Evolutionary conservation across 352 stramenopile genomes (phyloP).

Genomic region (Peronospora tabacina): DNA sequence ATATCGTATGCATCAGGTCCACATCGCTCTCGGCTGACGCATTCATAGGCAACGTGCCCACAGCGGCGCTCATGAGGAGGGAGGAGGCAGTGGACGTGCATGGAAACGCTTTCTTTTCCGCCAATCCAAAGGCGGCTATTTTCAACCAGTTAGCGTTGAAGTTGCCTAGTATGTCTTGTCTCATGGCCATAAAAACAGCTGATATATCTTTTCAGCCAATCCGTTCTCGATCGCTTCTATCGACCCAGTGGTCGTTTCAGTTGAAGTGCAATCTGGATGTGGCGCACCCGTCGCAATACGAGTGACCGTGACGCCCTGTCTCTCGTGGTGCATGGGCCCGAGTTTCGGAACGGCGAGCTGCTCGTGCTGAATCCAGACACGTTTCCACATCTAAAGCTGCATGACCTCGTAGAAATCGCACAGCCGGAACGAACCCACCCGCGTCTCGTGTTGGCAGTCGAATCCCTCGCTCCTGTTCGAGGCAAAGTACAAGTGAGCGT

Average conservation of each 20-base stretch:
- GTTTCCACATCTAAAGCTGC: constrained; percentile 51
- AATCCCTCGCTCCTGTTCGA: constrained; percentile 50
- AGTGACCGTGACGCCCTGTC: constrained; percentile 39
- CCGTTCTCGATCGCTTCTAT: not conserved
- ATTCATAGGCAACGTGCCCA: constrained; percentile 10
- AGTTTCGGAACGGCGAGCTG: constrained; percentile 59
- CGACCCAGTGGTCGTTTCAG: not conserved
- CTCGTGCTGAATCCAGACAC: constrained; percentile 70
- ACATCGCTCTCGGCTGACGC: constrained; percentile 49
- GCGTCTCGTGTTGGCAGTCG: constrained; percentile 56
- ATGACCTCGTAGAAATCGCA: constrained; percentile 54
- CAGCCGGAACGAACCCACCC: constrained; percentile 52
- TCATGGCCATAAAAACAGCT: too few species aligned
- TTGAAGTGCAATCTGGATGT: constrained; percentile 16
- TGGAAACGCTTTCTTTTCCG: not conserved
- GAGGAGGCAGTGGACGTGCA: not conserved
- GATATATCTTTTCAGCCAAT: not conserved
- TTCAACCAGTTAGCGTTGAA: constrained; percentile 4
- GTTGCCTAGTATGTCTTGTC: not conserved
- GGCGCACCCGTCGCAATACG: constrained; percentile 30
- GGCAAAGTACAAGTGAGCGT: constrained; percentile 76
- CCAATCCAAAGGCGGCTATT: not conserved
- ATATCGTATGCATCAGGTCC: constrained; percentile 84
- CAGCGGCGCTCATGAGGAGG: constrained; percentile 3
- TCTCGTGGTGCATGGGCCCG: constrained; percentile 62